Evolutionary conservation across 2,329 filamentous ascomycete species (phyloP).

Genomic region (Penicillium sumatraense): DNA sequence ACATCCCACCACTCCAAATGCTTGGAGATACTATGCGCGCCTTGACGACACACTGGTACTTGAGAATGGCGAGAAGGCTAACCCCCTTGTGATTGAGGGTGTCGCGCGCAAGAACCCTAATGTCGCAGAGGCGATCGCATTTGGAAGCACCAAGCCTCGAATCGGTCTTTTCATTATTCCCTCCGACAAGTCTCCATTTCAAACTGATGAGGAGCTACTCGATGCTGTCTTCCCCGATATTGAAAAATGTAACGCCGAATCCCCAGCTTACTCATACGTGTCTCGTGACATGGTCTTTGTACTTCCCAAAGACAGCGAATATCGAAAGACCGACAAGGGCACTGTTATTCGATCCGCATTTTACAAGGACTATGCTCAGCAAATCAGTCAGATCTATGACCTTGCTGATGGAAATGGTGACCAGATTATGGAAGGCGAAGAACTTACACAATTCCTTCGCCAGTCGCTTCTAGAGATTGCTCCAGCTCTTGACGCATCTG

Average conservation of each 20-base stretch:
- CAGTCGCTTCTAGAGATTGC: conserved; percentile 42
- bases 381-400: conserved; percentile 26
- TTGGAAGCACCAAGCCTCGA: conserved; percentile 34
- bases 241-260: conserved; percentile 8
- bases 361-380: conserved; percentile 24
- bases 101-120: conserved; percentile 57
- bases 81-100: conserved; percentile 57
- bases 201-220: conserved; percentile 2
- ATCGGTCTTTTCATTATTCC: conserved; percentile 16
- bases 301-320: conserved; percentile 19
- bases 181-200: not conserved
- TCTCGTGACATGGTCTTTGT: conserved; percentile 28
- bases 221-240: conserved; percentile 13
- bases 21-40: conserved; percentile 54
- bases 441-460: conserved; percentile 20
- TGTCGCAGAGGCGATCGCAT: conserved; percentile 62
- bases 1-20: conserved; percentile 47
- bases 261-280: conserved; percentile 24
- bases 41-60: conserved; percentile 54
- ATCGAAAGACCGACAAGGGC: conserved; percentile 29
- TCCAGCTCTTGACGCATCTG: conserved; percentile 23
- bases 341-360: conserved; percentile 30
- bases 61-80: conserved; percentile 57
- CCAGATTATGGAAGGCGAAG: conserved; percentile 16
- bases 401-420: conserved; percentile 14